A percentile compares a stretch with the other conserved stretches of the same genome.
Conservation (phyloP, 1,284 basidiomycete species). For the Ustilago vetiveriae region DNA sequence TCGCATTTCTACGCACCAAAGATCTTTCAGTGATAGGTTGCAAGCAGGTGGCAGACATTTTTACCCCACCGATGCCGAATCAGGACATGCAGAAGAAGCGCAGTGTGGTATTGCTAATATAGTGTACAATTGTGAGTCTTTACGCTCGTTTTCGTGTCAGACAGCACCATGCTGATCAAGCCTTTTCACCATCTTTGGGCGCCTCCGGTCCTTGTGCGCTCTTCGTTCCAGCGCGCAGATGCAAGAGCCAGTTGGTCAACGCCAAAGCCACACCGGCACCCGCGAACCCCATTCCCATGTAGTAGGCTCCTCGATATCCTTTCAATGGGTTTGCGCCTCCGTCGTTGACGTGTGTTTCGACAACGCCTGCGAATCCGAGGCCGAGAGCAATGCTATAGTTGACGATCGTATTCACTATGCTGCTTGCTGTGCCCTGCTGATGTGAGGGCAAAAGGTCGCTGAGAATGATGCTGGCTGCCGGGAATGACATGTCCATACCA, state of each 20-base stretch:
- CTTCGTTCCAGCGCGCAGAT: conserved; percentile 3
- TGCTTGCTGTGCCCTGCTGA: conserved; percentile 52
- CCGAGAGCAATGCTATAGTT: conserved; percentile 57
- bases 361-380: conserved; percentile 53
- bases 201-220: background rate
- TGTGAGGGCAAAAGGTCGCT: conserved; percentile 39
- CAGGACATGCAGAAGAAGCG: too few species aligned
- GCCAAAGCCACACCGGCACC: conserved; percentile 34
- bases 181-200: background rate
- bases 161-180: background rate
- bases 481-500: conserved; percentile 56
- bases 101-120: too few species aligned
- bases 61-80: too few species aligned
- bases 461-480: conserved; percentile 49
- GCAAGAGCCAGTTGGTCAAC: conserved; percentile 22
- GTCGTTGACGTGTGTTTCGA: conserved; percentile 50
- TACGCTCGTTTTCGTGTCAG: too few species aligned
- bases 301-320: conserved; percentile 42
- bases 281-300: conserved; percentile 45
- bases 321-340: conserved; percentile 18
- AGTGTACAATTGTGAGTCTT: background rate
- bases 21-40: too few species aligned
- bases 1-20: too few species aligned
- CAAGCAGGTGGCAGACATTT: too few species aligned
- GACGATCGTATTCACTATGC: conserved; percentile 57